Base-by-base conservation (phyloP, 768 basidiomycete genomes). In the Pisolithus tinctorius region DNA sequence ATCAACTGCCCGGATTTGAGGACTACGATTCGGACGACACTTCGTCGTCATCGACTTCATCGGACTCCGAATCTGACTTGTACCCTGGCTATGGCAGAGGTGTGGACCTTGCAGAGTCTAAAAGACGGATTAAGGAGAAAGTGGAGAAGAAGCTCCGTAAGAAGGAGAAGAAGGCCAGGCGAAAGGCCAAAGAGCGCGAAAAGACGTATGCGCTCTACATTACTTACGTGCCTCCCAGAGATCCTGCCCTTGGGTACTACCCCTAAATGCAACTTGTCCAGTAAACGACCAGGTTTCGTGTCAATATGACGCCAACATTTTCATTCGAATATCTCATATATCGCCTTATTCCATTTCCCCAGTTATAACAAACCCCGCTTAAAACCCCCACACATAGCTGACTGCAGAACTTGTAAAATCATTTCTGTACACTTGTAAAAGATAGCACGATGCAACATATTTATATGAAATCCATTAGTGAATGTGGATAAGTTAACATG, bases 131-230 rank as follows among this genome's bases (percentile, higher is more conserved):
- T 51, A 75, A 72, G 45, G 79, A 83, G 59, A 74, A 75, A 55
- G 77, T 76, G 2, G 86, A 86, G 60, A 80, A 76, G 65, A 83
- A 73, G 67, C 74, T 76, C 57, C 78, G 77, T 55, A 74, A 74
- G 56, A 82, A 74, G 69, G 84, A 87, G 62, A 85, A 77, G 75
- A 84, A 79, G 62, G 69, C 75, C 44, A 77, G 76, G 60, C 75
- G 70, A 59, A 81, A 77, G 63, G 78, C 76, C 39, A 82, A 74
- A 61, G 79, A 79, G 52, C 75, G 74, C 38, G 82, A 81, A 57
- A 83, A 76, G 66, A 75, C 73, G 49, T 90, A 86, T 62, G 60
- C 79, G 2, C 64, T 90, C 36, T 88, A 82, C 62, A 58, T 89
- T 47, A 74, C 72, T 9, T 86, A 75, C 60, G 55, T 81, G 20